These are phyloP conservation scores for Fibroporia radiculosa DNA, from an alignment of 768 basidiomycete species.

Conservation along the genomic window DNA sequence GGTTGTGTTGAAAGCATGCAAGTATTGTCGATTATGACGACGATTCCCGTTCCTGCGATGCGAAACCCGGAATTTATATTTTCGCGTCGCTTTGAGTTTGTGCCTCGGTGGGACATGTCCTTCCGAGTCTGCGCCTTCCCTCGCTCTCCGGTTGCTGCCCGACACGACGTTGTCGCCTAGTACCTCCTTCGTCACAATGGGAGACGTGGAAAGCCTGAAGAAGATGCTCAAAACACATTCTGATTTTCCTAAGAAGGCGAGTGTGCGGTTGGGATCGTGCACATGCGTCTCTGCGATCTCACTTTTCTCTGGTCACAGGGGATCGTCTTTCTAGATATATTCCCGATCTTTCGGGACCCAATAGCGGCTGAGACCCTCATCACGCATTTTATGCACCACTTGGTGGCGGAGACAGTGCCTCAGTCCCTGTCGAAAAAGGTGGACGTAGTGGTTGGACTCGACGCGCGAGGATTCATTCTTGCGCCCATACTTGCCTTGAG, in stretches of 20 bases:
- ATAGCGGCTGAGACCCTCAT: slow-evolving; percentile 85
- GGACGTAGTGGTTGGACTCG: slow-evolving; percentile 91
- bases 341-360: slow-evolving; percentile 86
- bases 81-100: too few relatives aligned
- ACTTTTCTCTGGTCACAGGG: slow-evolving; percentile 41
- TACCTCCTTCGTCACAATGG: slow-evolving; percentile 35
- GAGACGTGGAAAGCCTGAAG: slow-evolving; percentile 68
- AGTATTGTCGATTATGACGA: too few relatives aligned
- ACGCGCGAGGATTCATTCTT: slow-evolving; percentile 92
- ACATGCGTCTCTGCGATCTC: neutral
- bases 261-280: neutral
- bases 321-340: slow-evolving; percentile 88
- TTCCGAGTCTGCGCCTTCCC: too few relatives aligned
- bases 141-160: neutral
- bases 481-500: slow-evolving; percentile 89
- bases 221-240: slow-evolving; percentile 51
- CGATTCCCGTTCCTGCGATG: too few relatives aligned
- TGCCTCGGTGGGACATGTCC: too few relatives aligned
- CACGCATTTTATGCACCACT: slow-evolving; percentile 79
- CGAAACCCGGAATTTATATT: too few relatives aligned
- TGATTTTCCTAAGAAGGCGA: slow-evolving; percentile 89
- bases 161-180: too few relatives aligned
- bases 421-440: slow-evolving; percentile 55
- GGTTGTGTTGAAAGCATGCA: neutral
- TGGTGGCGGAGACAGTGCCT: slow-evolving; percentile 72